Percentiles rank a stretch among this genome's conserved stretches.
These are phyloP conservation scores for Paragyromitra xinjiangensis DNA, from an alignment of 495 filamentous ascomycete species.

Conservation along the genomic window DNA sequence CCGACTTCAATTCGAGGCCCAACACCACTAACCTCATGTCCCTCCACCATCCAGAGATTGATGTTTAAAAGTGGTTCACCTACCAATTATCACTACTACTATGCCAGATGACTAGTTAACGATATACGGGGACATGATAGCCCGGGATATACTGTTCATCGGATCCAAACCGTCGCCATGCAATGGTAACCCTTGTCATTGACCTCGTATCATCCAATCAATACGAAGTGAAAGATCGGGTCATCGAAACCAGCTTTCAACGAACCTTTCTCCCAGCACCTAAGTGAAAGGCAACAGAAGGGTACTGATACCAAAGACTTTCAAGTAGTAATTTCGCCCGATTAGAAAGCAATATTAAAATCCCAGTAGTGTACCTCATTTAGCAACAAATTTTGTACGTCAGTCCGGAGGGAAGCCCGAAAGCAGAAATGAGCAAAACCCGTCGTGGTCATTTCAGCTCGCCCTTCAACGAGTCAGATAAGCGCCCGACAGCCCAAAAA, in stretches of 20 bases:
- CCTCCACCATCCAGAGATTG: neutral
- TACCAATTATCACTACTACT: neutral
- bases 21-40: neutral
- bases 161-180: neutral
- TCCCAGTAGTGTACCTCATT: neutral
- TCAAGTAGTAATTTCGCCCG: too few relatives aligned
- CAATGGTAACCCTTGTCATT: neutral
- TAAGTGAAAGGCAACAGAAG: neutral
- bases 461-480: too few relatives aligned
- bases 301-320: neutral
- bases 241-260: too few relatives aligned
- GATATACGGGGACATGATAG: neutral
- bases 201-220: too few relatives aligned
- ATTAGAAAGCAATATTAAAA: neutral
- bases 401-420: neutral
- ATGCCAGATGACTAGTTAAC: neutral
- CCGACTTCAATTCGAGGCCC: neutral
- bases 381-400: neutral
- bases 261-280: too few relatives aligned
- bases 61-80: neutral
- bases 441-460: neutral
- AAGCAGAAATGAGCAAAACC: neutral
- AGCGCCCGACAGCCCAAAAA: too few relatives aligned
- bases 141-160: neutral
- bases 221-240: too few relatives aligned